These are phyloP conservation scores for Gossypium rotundifolium DNA, from an alignment of 345 rosid species.

Conservation along the genomic window DNA sequence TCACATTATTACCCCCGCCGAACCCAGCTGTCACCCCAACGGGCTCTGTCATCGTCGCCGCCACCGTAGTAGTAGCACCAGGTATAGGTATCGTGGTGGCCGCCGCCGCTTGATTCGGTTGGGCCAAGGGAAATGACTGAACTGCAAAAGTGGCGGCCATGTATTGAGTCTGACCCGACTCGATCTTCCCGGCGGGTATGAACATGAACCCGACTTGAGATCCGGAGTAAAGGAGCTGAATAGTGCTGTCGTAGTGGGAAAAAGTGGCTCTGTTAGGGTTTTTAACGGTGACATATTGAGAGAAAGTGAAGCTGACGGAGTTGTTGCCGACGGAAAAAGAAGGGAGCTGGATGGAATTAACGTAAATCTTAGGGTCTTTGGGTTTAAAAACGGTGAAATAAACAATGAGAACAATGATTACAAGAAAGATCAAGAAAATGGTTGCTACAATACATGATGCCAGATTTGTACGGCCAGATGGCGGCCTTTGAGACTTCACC, in stretches of 20 bases:
- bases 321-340: conserved; percentile 80
- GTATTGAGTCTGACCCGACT: conserved; percentile 66
- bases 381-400: conserved; percentile 94
- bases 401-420: conserved; percentile 58
- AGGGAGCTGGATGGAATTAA: conserved; percentile 70
- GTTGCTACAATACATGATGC: conserved; percentile 94
- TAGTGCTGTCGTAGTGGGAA: conserved; percentile 88
- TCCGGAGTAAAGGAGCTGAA: conserved; percentile 83
- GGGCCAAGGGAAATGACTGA: conserved; percentile 64
- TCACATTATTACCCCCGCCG: conserved; percentile 27
- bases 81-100: conserved; percentile 8
- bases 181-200: conserved; percentile 95
- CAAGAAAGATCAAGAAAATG: conserved; percentile 63
- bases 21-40: conserved; percentile 23
- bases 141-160: conserved; percentile 95
- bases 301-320: conserved; percentile 83
- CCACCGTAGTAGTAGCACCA: background rate
- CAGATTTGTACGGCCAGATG: conserved; percentile 66
- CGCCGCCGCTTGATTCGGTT: conserved; percentile 19
- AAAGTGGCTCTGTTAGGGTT: conserved; percentile 85
- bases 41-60: conserved; percentile 17
- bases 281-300: conserved; percentile 76
- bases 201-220: conserved; percentile 93
- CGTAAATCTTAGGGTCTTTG: conserved; percentile 52
- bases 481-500: conserved; percentile 30